Evolutionary conservation across 2,329 filamentous ascomycete genomes (phyloP).

Genomic region (Scolecobasidium constrictum): DNA sequence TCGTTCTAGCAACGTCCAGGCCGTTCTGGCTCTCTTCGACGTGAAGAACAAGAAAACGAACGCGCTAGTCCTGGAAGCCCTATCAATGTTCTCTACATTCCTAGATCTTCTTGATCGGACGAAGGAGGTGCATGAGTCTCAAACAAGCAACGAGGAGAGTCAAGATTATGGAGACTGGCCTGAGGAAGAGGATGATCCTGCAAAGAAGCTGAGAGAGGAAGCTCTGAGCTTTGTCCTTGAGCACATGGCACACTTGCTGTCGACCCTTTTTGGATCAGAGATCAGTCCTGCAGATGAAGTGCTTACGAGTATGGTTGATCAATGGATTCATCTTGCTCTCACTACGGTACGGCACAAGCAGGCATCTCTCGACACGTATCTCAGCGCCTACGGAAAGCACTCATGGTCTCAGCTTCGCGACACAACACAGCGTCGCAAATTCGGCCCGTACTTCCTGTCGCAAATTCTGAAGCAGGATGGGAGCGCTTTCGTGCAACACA

Average conservation of each 20-base stretch:
- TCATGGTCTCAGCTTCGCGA: conserved; percentile 37
- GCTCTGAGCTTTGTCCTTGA: conserved; percentile 33
- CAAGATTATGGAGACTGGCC: conserved; percentile 53
- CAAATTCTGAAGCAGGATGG: conserved; percentile 24
- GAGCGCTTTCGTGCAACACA: conserved; percentile 31
- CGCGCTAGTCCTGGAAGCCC: conserved; percentile 35
- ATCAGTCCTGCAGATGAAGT: conserved; percentile 41
- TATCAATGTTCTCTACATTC: conserved; percentile 38
- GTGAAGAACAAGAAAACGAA: conserved; percentile 33
- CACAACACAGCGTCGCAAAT: conserved; percentile 35
- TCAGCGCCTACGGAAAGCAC: conserved; percentile 41
- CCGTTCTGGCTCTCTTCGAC: conserved; percentile 42
- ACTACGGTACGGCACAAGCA: conserved; percentile 32
- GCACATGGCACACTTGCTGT: conserved; percentile 42
- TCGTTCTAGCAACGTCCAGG: conserved; percentile 30
- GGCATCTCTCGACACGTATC: conserved; percentile 44
- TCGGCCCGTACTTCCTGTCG: conserved; percentile 33
- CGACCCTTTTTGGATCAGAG: conserved; percentile 52
- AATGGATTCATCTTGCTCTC: conserved; percentile 42
- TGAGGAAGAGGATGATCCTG: conserved; percentile 17
- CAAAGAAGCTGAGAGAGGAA: background rate
- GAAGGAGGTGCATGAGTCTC: conserved; percentile 14
- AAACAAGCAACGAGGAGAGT: conserved; percentile 37
- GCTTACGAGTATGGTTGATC: conserved; percentile 40
- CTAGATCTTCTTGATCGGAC: conserved; percentile 12